phyloP scores from a whole-genome alignment of 345 rosid species.

The Capsella bursapastoris region DNA sequence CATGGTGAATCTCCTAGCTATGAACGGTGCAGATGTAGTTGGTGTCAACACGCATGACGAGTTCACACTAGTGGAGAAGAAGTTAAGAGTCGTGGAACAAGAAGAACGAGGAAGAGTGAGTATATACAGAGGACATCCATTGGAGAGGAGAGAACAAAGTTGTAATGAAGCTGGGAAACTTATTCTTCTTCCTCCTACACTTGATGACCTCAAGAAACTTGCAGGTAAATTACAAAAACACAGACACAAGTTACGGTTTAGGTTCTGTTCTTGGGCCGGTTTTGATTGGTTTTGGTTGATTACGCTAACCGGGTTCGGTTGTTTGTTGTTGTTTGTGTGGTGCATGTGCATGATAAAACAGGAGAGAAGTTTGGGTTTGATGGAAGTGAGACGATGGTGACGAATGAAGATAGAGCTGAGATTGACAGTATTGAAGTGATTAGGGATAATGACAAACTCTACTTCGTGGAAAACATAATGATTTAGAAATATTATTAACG shows the following conservation, averaged over 20 bases:
- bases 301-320: slow-evolving; percentile 1
- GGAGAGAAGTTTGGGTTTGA: slow-evolving; percentile 76
- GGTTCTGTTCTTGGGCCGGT: slow-evolving; percentile 4
- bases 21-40: slow-evolving; percentile 70
- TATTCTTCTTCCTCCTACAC: slow-evolving; percentile 63
- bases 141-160: slow-evolving; percentile 51
- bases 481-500: background rate
- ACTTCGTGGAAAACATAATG: slow-evolving; percentile 53
- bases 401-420: slow-evolving; percentile 79
- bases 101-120: slow-evolving; percentile 59
- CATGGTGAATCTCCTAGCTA: slow-evolving; percentile 65
- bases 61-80: slow-evolving; percentile 43
- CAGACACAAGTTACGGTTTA: background rate
- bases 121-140: slow-evolving; percentile 75
- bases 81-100: slow-evolving; percentile 37
- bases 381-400: slow-evolving; percentile 55
- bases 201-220: slow-evolving; percentile 72
- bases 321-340: background rate
- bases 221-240: slow-evolving; percentile 62
- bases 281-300: slow-evolving; percentile 5
- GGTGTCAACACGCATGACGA: slow-evolving; percentile 23
- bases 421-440: slow-evolving; percentile 82
- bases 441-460: slow-evolving; percentile 85
- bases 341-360: slow-evolving; percentile 31
- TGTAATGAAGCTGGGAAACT: slow-evolving; percentile 65